Percentiles rank a stretch among this genome's conserved stretches.
Conservation (phyloP, 495 filamentous ascomycete genomes). For the Penicillium tannophilum region DNA sequence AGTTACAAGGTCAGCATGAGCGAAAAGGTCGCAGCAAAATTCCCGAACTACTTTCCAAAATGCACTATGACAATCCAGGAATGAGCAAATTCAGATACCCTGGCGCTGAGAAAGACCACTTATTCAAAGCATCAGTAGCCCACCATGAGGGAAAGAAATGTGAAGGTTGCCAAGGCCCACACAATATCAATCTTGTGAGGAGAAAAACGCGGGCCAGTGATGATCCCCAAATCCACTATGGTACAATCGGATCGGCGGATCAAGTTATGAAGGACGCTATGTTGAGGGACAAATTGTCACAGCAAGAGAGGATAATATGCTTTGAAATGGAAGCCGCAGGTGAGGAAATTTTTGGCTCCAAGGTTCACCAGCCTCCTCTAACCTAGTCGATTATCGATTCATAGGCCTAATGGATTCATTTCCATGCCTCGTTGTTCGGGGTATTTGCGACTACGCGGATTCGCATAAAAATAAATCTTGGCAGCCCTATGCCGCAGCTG, state of each 20-base stretch:
- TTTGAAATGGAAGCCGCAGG: slow-evolving; percentile 55
- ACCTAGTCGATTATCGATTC: too few species aligned
- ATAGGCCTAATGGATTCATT: slow-evolving; percentile 27
- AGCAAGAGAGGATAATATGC: slow-evolving; percentile 33
- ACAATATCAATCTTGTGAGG: slow-evolving; percentile 11
- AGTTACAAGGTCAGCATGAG: too few species aligned
- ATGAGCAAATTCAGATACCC: too few species aligned
- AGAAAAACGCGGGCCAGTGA: slow-evolving; percentile 4
- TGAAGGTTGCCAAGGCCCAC: slow-evolving; percentile 17
- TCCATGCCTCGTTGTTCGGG: slow-evolving; percentile 23
- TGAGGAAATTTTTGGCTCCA: too few species aligned
- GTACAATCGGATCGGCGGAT: slow-evolving; percentile 45
- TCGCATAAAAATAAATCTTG: slow-evolving; percentile 41
- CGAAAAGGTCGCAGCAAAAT: too few species aligned
- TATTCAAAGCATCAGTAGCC: too few species aligned
- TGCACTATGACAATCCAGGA: too few species aligned
- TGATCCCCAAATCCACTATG: slow-evolving; percentile 35
- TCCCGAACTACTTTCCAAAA: too few species aligned
- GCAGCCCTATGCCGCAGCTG: slow-evolving; percentile 37
- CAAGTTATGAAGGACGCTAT: slow-evolving; percentile 39
- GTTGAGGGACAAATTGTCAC: slow-evolving; percentile 30
- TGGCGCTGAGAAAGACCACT: too few species aligned
- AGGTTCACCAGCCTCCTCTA: too few species aligned
- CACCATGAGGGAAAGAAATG: too few species aligned
- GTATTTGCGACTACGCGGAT: slow-evolving; percentile 33